Conservation (phyloP, 2,329 filamentous ascomycete species). For the Capronia epimyces region DNA sequence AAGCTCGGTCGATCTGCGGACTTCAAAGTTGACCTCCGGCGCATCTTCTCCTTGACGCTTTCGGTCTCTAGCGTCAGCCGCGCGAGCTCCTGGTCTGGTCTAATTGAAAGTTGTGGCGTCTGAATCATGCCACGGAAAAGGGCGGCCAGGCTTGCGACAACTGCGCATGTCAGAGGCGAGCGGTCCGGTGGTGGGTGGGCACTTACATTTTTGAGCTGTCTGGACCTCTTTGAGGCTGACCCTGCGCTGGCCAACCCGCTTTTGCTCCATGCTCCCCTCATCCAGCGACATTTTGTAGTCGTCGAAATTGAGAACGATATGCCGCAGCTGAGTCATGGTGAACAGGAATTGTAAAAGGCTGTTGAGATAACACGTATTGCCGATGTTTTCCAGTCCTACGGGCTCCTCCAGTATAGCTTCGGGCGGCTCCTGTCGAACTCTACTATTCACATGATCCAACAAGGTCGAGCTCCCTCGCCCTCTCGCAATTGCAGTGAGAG, state of each 20-base stretch:
- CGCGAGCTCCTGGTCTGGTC: constrained; percentile 70
- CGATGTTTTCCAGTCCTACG: constrained; percentile 84
- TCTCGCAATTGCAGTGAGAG: constrained; percentile 45
- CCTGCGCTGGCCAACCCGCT: constrained; percentile 69
- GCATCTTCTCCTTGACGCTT: constrained; percentile 50
- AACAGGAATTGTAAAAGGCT: constrained; percentile 94
- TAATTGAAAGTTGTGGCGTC: constrained; percentile 57
- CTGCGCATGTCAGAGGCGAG: constrained; percentile 42
- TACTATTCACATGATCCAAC: constrained; percentile 22
- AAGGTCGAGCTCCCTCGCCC: constrained; percentile 37
- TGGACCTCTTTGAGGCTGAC: constrained; percentile 55
- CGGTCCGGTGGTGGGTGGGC: constrained; percentile 10
- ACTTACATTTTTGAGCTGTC: constrained; percentile 68
- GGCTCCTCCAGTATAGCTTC: constrained; percentile 55
- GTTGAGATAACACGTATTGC: constrained; percentile 97
- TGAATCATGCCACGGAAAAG: constrained; percentile 68
- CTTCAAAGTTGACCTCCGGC: constrained; percentile 42
- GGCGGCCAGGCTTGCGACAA: constrained; percentile 65
- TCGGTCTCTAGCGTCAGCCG: constrained; percentile 67
- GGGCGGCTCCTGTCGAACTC: constrained; percentile 13
- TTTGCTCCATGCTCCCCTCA: constrained; percentile 57
- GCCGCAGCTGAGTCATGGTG: constrained; percentile 72
- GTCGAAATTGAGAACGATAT: constrained; percentile 73
- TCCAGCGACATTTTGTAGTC: constrained; percentile 62
- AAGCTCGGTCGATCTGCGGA: constrained; percentile 27